Percentiles rank a stretch among this genome's conserved stretches.
These are phyloP conservation scores for Prunus padus DNA, from an alignment of 306 rosid genomes.

Conservation along the genomic window DNA sequence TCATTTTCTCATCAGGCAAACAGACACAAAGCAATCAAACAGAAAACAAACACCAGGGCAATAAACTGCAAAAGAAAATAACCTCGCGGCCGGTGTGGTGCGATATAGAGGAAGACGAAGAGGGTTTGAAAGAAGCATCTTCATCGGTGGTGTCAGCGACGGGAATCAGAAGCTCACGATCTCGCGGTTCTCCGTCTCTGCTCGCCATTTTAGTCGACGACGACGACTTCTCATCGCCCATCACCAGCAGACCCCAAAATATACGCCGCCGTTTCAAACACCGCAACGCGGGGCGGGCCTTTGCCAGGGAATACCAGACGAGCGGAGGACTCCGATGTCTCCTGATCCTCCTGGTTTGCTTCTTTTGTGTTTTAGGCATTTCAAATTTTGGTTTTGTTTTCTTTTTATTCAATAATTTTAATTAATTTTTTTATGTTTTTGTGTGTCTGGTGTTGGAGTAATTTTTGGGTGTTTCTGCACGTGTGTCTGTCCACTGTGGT, in stretches of 20 bases:
- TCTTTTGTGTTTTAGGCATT: background rate
- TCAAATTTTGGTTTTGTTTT: background rate
- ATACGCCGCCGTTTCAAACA: conserved; percentile 37
- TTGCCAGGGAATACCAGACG: background rate
- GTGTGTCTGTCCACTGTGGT: too few species aligned
- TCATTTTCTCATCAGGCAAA: conserved; percentile 7
- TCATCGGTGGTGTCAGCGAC: conserved; percentile 47
- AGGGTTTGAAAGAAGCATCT: conserved; percentile 50
- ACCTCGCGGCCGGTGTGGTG: conserved; percentile 76
- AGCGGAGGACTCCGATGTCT: background rate
- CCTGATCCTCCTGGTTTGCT: background rate
- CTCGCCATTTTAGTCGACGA: conserved; percentile 41
- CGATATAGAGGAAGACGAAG: conserved; percentile 47
- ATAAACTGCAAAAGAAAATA: background rate
- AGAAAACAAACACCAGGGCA: conserved; percentile 20
- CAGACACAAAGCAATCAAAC: conserved; percentile 1
- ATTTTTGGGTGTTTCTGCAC: too few species aligned
- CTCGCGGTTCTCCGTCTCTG: conserved; percentile 67
- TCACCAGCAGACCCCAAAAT: conserved; percentile 17
- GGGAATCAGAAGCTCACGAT: conserved; percentile 86
- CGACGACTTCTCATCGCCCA: conserved; percentile 71
- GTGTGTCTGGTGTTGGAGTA: background rate
- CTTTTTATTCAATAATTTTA: background rate
- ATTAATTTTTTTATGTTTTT: background rate
- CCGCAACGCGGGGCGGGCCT: background rate